Evolutionary conservation across 352 stramenopile species (phyloP), one percentile per base, ranked within the genome.

Genomic region (Globisporangium cederbergense): DNA sequence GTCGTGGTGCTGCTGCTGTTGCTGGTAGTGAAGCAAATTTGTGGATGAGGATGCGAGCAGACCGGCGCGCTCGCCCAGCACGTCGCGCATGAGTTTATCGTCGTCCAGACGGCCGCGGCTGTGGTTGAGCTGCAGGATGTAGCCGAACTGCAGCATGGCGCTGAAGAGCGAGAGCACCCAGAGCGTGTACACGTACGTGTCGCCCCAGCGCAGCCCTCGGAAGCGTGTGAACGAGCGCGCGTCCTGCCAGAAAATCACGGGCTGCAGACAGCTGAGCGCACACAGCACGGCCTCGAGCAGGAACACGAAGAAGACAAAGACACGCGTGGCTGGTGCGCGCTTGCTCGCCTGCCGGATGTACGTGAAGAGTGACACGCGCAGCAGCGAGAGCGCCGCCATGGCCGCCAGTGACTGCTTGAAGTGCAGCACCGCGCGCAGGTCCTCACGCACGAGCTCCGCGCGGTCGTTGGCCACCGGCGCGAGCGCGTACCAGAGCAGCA

Each of bases 231-330:
- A 95, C 13, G 76, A 78, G 60, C 62, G 62, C 30, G 58, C 54
- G 36, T 90, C 78, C 53, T 86, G 74, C 62, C 76, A 75, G 65
- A 81, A 93, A 43, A 93, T 66, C 36, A 91, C 63, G 50, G 76
- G 79, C 75, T 91, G 84, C 51, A 93, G 64, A 38, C 81, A 84
- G 14, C 70, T 75, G 32, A 89, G 61, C 22, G 74, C 74, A 40
- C 67, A 77, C 2, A 77, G 66, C 10, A 74, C 52, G 32, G 73
- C 72, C 60, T 93, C 76, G 7, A 75, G 45, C 18, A 92, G 79
- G 14, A 88, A 89, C 34, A 92, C 83, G 30, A 89, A 72, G 61
- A 95, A 91, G 25, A 95, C 83, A 63, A 95, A 93, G 63, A 71
- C 77, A 16, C 86, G 83, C 46, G 86, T 92, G 34, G 82, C 84